These are phyloP conservation scores for Stentor coeruleus DNA, from an alignment of 73 alveolate species.

Conservation along the genomic window DNA sequence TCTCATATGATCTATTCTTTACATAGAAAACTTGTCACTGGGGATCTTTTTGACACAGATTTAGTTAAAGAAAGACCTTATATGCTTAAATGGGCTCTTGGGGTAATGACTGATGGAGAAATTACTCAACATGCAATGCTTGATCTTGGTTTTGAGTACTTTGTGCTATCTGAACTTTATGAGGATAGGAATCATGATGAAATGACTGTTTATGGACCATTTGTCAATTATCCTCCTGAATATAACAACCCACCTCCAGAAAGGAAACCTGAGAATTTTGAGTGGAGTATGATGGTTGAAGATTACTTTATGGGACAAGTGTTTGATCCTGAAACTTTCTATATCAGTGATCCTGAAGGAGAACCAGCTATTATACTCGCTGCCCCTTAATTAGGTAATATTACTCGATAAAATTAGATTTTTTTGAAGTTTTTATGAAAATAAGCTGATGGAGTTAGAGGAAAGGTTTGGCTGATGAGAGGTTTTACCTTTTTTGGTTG, in stretches of 20 bases:
- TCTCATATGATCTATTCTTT: too few relatives aligned
- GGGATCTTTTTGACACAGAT: neutral
- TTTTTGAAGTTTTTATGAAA: too few relatives aligned
- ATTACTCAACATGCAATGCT: neutral
- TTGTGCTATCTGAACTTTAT: neutral
- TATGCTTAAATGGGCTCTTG: neutral
- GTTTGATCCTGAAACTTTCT: too few relatives aligned
- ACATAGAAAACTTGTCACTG: neutral
- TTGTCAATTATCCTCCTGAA: conserved; percentile 12
- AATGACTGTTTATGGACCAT: neutral
- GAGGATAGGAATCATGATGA: conserved; percentile 1
- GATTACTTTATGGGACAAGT: too few relatives aligned
- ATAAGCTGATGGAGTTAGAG: too few relatives aligned
- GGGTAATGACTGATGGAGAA: neutral
- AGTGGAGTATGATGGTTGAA: conserved; percentile 2
- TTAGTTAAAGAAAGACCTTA: neutral
- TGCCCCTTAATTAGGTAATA: too few relatives aligned
- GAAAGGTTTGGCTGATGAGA: too few relatives aligned
- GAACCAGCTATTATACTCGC: too few relatives aligned
- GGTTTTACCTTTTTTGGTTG: too few relatives aligned
- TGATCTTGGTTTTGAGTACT: neutral
- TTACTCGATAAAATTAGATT: too few relatives aligned
- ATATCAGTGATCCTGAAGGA: too few relatives aligned
- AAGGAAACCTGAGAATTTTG: neutral
- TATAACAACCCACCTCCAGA: neutral